Conservation (phyloP, 2,329 filamentous ascomycete genomes). For the Cordyceps javanica region DNA sequence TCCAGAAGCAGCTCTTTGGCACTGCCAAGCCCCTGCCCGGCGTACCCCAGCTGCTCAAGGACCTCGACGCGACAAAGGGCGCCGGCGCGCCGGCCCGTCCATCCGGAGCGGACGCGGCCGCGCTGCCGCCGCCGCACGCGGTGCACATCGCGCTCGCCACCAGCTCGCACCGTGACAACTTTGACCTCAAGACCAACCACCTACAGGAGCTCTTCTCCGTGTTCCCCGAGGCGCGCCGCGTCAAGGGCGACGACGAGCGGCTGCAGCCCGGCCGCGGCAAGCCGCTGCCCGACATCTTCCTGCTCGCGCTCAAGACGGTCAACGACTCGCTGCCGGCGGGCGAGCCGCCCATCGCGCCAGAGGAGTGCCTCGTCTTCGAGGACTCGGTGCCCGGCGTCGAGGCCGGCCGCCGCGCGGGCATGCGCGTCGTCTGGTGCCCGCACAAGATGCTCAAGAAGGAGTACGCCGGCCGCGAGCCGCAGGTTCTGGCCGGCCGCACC, state of each 20-base stretch:
- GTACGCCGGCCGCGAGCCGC: constrained; percentile 67
- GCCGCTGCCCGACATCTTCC: constrained; percentile 89
- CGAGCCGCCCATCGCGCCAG: constrained; percentile 62
- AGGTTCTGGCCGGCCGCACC: constrained; percentile 77
- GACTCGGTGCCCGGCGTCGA: constrained; percentile 93
- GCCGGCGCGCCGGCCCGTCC: not conserved
- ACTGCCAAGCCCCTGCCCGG: constrained; percentile 72
- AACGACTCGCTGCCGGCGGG: constrained; percentile 64
- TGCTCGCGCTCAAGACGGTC: constrained; percentile 77
- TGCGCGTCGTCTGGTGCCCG: constrained; percentile 91
- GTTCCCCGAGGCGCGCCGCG: constrained; percentile 64
- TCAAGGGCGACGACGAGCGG: constrained; percentile 79
- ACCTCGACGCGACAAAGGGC: constrained; percentile 42
- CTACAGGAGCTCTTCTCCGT: constrained; percentile 52
- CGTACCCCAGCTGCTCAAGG: constrained; percentile 59
- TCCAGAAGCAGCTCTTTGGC: constrained; percentile 70
- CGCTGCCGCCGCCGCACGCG: constrained; percentile 25
- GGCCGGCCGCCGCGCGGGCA: constrained; percentile 81
- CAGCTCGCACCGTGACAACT: constrained; percentile 66
- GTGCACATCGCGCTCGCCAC: constrained; percentile 85
- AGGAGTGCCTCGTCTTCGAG: constrained; percentile 94
- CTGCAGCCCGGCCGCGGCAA: constrained; percentile 80
- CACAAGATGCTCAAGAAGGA: constrained; percentile 72
- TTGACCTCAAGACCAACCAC: constrained; percentile 66
- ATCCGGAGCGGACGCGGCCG: not conserved